Percentiles rank a stretch among this genome's conserved stretches.
phyloP scores from a whole-genome alignment of 2,329 filamentous ascomycete genomes.

The Graphilbum ipis-grandicollis region DNA sequence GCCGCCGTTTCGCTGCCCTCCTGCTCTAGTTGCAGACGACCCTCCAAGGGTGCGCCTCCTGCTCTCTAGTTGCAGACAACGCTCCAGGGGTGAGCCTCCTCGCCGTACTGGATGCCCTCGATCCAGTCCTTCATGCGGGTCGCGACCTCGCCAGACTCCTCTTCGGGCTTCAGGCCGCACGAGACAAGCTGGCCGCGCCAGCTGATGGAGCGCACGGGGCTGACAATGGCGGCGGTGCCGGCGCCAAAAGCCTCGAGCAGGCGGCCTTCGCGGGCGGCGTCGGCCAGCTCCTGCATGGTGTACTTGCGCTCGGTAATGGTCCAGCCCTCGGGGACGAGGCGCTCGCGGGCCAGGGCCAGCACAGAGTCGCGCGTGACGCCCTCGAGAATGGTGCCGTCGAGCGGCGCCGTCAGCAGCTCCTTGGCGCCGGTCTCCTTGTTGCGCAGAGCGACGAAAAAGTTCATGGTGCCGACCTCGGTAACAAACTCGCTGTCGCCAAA shows the following conservation, averaged over 20 bases:
- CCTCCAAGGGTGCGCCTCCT: constrained; percentile 86
- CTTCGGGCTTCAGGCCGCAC: constrained; percentile 62
- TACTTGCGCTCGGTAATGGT: constrained; percentile 75
- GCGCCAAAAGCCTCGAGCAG: constrained; percentile 86
- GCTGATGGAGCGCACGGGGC: constrained; percentile 64
- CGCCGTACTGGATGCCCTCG: constrained; percentile 85
- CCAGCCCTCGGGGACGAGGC: constrained; percentile 75
- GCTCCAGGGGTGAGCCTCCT: constrained; percentile 86
- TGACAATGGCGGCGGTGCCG: constrained; percentile 87
- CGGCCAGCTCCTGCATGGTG: constrained; percentile 70
- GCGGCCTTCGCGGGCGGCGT: constrained; percentile 69
- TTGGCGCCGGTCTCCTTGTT: constrained; percentile 79
- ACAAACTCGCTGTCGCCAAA: constrained; percentile 92
- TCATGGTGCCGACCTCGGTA: constrained; percentile 98
- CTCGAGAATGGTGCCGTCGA: constrained; percentile 92
- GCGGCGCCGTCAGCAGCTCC: constrained; percentile 83
- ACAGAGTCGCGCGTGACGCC: constrained; percentile 90
- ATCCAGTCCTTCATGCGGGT: constrained; percentile 92
- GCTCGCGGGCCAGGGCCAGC: constrained; percentile 69
- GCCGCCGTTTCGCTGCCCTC: no score
- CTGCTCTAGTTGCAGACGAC: constrained; percentile 28
- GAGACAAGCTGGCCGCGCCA: constrained; percentile 71
- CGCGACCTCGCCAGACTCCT: constrained; percentile 81
- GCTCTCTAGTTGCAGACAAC: constrained; percentile 28
- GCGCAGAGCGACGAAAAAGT: constrained; percentile 77